Conservation (phyloP, 306 rosid species). For the Vicia villosa region DNA sequence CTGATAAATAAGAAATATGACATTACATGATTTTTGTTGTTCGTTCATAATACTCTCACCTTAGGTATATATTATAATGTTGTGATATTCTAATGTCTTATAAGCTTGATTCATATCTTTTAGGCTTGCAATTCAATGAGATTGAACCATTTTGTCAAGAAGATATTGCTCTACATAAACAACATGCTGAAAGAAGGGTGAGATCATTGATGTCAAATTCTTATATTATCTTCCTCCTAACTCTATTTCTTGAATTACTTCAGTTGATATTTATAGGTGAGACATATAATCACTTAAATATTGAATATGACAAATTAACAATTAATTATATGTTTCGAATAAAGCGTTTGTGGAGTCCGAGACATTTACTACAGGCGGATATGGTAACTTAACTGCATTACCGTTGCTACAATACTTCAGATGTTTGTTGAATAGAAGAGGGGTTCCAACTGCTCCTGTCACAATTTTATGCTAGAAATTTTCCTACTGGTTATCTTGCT, state of each 20-base stretch:
- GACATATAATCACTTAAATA: no score
- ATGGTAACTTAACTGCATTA: no score
- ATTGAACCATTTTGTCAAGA: constrained; percentile 95
- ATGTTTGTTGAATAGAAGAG: no score
- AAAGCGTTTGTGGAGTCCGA: no score
- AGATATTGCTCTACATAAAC: constrained; percentile 73
- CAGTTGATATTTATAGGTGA: neutral
- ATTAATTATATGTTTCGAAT: neutral
- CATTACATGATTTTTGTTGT: constrained; percentile 10
- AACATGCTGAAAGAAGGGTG: constrained; percentile 83
- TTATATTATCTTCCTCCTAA: neutral
- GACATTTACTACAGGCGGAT: no score
- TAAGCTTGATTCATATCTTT: constrained; percentile 36
- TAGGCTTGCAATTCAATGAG: constrained; percentile 91
- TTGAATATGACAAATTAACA: no score
- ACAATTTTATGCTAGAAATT: no score
- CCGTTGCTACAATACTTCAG: no score
- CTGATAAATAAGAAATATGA: constrained; percentile 12
- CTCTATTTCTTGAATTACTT: neutral
- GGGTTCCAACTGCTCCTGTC: no score
- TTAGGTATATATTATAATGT: constrained; percentile 10
- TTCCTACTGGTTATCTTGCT: no score
- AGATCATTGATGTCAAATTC: constrained; percentile 34
- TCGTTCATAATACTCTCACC: neutral
- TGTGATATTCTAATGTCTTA: constrained; percentile 1